Evolutionary conservation across 148 eudicot species (phyloP).

Genomic region (Vaccinium darrowii): DNA sequence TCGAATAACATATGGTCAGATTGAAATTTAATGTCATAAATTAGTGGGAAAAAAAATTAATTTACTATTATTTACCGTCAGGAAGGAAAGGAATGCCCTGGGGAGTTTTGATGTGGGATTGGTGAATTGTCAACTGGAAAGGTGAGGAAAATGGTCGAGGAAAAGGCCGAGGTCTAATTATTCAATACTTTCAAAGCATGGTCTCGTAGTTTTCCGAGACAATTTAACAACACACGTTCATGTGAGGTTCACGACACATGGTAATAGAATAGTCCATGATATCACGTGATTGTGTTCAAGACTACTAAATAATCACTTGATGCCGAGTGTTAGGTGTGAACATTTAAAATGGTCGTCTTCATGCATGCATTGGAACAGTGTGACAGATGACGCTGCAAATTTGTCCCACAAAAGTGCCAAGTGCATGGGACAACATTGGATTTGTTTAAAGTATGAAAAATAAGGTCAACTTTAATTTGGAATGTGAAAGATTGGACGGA

Average conservation of each 20-base stretch:
- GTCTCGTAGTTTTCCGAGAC: too few relatives aligned
- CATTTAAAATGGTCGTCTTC: too few relatives aligned
- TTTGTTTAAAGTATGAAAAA: too few relatives aligned
- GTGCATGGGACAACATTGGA: neutral
- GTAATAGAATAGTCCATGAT: too few relatives aligned
- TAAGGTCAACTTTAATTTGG: neutral
- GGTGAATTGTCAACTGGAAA: neutral
- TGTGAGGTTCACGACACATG: too few relatives aligned
- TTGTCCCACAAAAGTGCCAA: neutral
- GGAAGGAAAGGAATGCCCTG: neutral
- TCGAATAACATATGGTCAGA: neutral
- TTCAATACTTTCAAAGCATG: too few relatives aligned
- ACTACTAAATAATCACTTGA: neutral
- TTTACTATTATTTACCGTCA: too few relatives aligned
- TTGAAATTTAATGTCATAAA: too few relatives aligned
- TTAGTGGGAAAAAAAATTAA: neutral
- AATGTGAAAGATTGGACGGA: neutral
- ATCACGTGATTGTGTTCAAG: too few relatives aligned
- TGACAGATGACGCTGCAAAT: neutral
- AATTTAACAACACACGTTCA: too few relatives aligned
- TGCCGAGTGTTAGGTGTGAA: neutral
- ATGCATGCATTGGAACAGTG: neutral
- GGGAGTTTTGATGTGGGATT: neutral
- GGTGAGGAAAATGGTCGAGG: neutral
- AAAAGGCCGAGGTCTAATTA: too few relatives aligned